Base-by-base conservation (phyloP, 2,329 filamentous ascomycete species). In the Dendrostoma leiphaemia region DNA sequence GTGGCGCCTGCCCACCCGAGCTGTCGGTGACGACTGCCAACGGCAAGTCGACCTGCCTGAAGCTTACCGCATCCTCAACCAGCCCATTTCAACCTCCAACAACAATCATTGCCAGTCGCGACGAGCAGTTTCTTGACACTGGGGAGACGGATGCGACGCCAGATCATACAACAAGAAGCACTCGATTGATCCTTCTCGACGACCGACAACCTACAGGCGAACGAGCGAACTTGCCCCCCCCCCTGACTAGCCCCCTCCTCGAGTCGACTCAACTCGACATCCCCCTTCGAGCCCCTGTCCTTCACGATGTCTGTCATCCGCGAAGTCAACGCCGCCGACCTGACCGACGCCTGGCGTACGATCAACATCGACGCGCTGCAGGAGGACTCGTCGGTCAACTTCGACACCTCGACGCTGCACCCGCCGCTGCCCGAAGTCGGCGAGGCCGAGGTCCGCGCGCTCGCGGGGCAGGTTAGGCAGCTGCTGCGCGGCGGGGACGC, bases 331-430 rank as follows among this genome's bases (percentile, higher is more conserved):
- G 72, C 75, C 56, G 79, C 81, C 53, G 77, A 83, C 62, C 77
- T 87, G 52, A 75, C 75, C 71, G 84, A 87, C 63, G 80, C 82
- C 67, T 87, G 84, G 84, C 90, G 92, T 72, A 96, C 91, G 62
- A 94, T 97, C 80, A 91, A 97, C 81, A 88, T 97, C 71, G 92
- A 97, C 71, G 86, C 88, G 63, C 82, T 96, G 65, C 89, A 94
- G 71, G 90, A 92, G 56, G 92, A 97, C 73, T 94, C 91, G 64
- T 84, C 89, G 62, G 77, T 84, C 73, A 97, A 97, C 82, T 97
- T 97, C 76, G 90, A 95, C 74, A 85, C 90, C 60, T 83, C 87
- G 56, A 90, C 91, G 17, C 84, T 97, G 64, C 86, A 89, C 61
- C 90, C 92, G 32, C 82, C 88, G 40, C 85, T 85, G 57, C 80